Conservation (phyloP, 768 basidiomycete genomes). For the Krasilnikovozyma curviuscula region DNA sequence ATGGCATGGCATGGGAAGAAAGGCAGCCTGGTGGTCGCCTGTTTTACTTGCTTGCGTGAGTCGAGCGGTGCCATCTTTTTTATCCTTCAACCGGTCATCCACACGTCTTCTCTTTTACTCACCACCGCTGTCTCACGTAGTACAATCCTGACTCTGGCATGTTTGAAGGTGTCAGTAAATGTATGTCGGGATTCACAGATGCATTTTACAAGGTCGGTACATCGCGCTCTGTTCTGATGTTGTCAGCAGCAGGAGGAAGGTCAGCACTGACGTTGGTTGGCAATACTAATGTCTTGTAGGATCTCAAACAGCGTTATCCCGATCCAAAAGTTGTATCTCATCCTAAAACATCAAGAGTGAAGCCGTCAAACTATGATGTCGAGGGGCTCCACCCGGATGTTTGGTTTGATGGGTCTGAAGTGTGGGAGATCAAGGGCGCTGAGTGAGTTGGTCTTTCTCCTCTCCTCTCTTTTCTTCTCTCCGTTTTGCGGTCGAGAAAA, state of each 20-base stretch:
- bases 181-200: constrained; percentile 66
- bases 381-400: constrained; percentile 26
- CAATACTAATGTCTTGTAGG: no score
- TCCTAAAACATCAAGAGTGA: constrained; percentile 12
- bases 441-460: constrained; percentile 23
- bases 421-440: constrained; percentile 61
- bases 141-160: constrained; percentile 45
- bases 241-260: constrained; percentile 41
- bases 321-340: constrained; percentile 16
- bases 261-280: constrained; percentile 43
- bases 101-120: background rate
- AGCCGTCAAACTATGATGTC: no score
- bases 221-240: constrained; percentile 13
- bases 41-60: constrained; percentile 8
- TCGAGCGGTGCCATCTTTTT: no score
- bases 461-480: constrained; percentile 35
- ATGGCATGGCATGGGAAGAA: constrained; percentile 63
- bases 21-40: constrained; percentile 6
- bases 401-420: constrained; percentile 32
- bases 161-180: constrained; percentile 67
- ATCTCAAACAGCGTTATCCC: no score
- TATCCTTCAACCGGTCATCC: no score
- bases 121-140: background rate
- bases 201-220: constrained; percentile 47
- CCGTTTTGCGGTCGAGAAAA: background rate